phyloP scores from a whole-genome alignment of 176 grass and related monocot genomes.

The Musa troglodytarum region DNA sequence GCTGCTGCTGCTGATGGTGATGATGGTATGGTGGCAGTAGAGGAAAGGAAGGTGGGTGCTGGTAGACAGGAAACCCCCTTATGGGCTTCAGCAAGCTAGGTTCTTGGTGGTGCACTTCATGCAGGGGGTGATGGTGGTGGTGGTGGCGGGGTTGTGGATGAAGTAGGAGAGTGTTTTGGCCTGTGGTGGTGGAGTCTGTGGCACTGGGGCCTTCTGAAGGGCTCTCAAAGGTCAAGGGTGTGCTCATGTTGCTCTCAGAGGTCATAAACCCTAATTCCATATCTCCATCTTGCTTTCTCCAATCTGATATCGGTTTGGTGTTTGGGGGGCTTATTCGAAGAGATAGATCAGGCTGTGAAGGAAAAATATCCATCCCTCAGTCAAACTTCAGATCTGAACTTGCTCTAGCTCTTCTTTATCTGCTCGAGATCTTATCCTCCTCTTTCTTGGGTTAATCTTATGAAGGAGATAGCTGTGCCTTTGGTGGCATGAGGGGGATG shows the following conservation, averaged over 20 bases:
- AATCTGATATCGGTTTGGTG: neutral
- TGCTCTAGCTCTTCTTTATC: too few relatives aligned
- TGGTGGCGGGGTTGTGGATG: neutral
- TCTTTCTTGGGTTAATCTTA: too few relatives aligned
- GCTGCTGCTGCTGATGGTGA: neutral
- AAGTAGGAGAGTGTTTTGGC: neutral
- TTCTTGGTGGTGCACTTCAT: neutral
- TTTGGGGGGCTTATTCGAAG: constrained; percentile 10
- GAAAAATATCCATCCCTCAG: constrained; percentile 2
- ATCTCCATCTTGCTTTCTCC: neutral
- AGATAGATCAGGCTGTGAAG: neutral
- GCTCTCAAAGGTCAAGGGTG: neutral
- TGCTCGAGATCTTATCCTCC: too few relatives aligned
- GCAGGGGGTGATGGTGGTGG: neutral
- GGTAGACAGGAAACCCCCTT: constrained; percentile 8
- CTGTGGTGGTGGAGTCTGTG: neutral
- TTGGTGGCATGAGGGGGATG: too few relatives aligned
- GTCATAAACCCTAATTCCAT: constrained; percentile 8
- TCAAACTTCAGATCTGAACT: neutral
- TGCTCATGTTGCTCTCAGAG: neutral
- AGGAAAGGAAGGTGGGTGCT: neutral
- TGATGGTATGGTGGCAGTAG: neutral
- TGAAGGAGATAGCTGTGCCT: too few relatives aligned
- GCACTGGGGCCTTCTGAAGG: neutral
- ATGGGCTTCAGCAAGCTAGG: constrained; percentile 1